Conservation (phyloP, 208 protist genomes). For the Trichomonas vaginalis region DNA sequence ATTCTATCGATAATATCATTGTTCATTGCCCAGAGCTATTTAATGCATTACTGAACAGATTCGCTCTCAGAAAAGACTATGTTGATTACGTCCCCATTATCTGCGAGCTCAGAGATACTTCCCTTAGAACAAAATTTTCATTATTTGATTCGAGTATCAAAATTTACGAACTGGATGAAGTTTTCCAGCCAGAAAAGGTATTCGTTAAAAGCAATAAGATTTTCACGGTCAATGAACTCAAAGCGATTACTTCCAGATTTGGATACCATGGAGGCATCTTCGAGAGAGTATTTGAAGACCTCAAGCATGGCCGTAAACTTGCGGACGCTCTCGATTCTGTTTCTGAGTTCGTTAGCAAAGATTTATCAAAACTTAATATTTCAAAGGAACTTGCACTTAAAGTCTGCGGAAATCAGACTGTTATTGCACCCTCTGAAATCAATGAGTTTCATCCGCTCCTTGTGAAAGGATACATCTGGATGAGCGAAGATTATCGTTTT, state of each 20-base stretch:
- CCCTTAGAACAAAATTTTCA: background rate
- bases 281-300: background rate
- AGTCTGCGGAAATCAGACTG: background rate
- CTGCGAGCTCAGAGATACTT: background rate
- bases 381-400: background rate
- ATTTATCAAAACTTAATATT: background rate
- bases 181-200: background rate
- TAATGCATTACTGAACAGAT: background rate
- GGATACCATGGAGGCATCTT: background rate
- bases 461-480: background rate
- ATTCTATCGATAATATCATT: background rate
- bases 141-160: background rate
- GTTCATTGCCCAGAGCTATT: background rate
- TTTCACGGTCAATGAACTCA: background rate
- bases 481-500: background rate
- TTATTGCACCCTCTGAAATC: background rate
- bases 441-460: background rate
- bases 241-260: background rate
- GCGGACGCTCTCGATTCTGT: background rate
- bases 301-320: background rate
- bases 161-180: background rate
- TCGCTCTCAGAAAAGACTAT: background rate
- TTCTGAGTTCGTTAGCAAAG: background rate
- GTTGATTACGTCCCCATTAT: background rate
- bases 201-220: too few relatives aligned